These are phyloP conservation scores for Fulvia fulva DNA, from an alignment of 2,329 filamentous ascomycete species.

Conservation along the genomic window DNA sequence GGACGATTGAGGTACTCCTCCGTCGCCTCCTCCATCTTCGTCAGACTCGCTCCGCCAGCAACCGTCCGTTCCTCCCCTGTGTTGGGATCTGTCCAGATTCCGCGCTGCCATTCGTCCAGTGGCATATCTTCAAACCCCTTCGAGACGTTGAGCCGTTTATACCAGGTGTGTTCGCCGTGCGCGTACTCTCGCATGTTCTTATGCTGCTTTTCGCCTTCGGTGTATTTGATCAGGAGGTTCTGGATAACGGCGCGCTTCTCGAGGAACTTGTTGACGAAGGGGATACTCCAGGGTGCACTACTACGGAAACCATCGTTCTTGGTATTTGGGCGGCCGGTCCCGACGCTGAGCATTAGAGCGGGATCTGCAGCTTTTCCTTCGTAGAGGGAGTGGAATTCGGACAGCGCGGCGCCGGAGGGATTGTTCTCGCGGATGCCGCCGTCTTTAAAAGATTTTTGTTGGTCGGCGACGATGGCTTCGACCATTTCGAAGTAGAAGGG, in stretches of 20 bases:
- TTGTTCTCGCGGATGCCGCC: slow-evolving; percentile 51
- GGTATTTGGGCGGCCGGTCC: slow-evolving; percentile 44
- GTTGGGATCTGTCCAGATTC: slow-evolving; percentile 32
- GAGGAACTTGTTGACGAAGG: slow-evolving; percentile 42
- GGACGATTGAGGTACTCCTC: slow-evolving; percentile 39
- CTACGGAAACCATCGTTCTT: slow-evolving; percentile 44
- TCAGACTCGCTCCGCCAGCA: slow-evolving; percentile 42
- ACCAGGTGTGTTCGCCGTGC: slow-evolving; percentile 48
- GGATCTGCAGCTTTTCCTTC: slow-evolving; percentile 40
- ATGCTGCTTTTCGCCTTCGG: slow-evolving; percentile 48
- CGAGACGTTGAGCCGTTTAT: slow-evolving; percentile 48
- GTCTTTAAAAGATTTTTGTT: slow-evolving; percentile 45
- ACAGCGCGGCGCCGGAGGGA: slow-evolving; percentile 45
- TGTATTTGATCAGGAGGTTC: slow-evolving; percentile 51
- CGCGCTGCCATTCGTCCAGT: slow-evolving; percentile 46
- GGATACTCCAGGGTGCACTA: slow-evolving; percentile 42
- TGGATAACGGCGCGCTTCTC: slow-evolving; percentile 50
- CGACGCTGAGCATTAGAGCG: slow-evolving; percentile 44
- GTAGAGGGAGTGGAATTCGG: slow-evolving; percentile 45
- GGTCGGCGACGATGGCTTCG: slow-evolving; percentile 41
- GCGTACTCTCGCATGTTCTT: slow-evolving; percentile 45
- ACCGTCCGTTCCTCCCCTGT: slow-evolving; percentile 22
- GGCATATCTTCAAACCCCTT: slow-evolving; percentile 44
- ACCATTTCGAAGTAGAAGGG: slow-evolving; percentile 52
- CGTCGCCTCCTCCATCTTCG: slow-evolving; percentile 44